These are phyloP conservation scores for Avena insularis DNA, from an alignment of 176 grass and related monocot genomes.

Conservation along the genomic window DNA sequence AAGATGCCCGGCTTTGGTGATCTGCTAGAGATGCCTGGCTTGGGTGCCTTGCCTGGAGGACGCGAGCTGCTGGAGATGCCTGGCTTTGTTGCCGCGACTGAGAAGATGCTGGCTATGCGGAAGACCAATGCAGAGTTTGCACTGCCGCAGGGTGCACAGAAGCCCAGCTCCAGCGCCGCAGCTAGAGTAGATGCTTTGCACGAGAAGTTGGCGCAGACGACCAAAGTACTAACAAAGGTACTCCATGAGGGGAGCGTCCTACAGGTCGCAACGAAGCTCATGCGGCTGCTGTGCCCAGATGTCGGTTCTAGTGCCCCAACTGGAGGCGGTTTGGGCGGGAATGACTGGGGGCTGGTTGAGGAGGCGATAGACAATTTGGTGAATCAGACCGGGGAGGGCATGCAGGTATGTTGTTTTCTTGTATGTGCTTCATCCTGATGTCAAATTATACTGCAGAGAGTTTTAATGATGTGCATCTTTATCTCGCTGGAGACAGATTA, in stretches of 20 bases:
- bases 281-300: not conserved
- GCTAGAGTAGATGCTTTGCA: not conserved
- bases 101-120: no score
- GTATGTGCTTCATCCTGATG: not conserved
- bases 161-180: not conserved
- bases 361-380: constrained; percentile 8
- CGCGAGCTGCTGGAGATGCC: no score
- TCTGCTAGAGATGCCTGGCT: no score
- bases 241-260: not conserved
- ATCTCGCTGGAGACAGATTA: not conserved
- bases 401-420: not conserved
- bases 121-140: not conserved
- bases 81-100: no score
- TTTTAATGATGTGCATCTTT: constrained; percentile 19
- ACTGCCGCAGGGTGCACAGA: not conserved
- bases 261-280: not conserved
- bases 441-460: not conserved
- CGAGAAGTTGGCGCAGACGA: not conserved
- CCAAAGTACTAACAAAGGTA: not conserved
- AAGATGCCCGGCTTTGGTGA: no score
- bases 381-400: constrained; percentile 10
- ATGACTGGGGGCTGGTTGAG: not conserved
- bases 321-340: not conserved
- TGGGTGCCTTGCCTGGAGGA: no score
- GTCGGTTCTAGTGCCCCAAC: not conserved